Evolutionary conservation across 805 yeast species (phyloP), one percentile per base, ranked within the genome.

Genomic region (Sugiyamaella marilandica): DNA sequence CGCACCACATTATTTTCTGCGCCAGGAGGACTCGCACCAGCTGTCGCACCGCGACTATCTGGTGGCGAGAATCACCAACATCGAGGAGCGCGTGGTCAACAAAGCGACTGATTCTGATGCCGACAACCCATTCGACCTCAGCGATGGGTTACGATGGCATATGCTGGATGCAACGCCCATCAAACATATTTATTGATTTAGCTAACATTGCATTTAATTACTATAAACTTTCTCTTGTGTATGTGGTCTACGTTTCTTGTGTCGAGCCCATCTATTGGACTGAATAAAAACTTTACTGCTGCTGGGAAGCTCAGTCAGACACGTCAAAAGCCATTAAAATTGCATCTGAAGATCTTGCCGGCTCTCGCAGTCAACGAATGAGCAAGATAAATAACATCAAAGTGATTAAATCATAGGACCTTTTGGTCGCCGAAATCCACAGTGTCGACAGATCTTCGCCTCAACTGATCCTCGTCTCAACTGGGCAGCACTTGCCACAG

Each of bases 1-100:
- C 1, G 84, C 88, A 0, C 94, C 95, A 0, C 90, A 91, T 65
- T 90, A 82, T 65, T 84, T 90, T 62, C 70, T 92, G 57, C 79
- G 81, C 49, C 72, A 67, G n/a, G 72, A 74, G 45, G 70, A 70
- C 11, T 65, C 73, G 13, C 62, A 54, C 19, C 59, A 62, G 31
- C 60, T 74, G 19, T 59, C 65, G 18, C 67, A 67, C 10, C 79
- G 84, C 50, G 97, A 91, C 59, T 92, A 96, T 92, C 75, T 91
- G 62, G 83, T 92, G 33, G 96, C 87, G 0, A 72, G 85, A 49
- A 81, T 91, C 13, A 61, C 72, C 9, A 69, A 66, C n/a, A 77
- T 91, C 45, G 81, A 80, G 53, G 79, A 79, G 59, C 74, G 74
- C 45, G 62, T 67, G 2, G 85, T 83, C 2, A 62, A 59, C 31